Conservation (phyloP, 805 yeast species). For the Sugiyamaella qingdaonensis region DNA sequence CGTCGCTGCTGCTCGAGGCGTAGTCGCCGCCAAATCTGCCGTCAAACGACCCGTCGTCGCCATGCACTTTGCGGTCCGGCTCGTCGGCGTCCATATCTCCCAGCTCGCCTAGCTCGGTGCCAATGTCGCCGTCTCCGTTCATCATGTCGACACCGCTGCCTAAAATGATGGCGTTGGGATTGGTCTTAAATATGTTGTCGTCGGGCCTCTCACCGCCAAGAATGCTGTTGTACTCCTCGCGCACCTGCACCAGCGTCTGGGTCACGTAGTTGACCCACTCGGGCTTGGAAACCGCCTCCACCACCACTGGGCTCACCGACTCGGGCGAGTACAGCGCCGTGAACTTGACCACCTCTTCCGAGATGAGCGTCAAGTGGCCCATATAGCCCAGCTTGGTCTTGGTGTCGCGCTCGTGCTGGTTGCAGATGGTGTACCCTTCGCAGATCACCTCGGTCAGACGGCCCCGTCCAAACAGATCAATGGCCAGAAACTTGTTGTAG, state of each 20-base stretch:
- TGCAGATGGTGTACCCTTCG: constrained; percentile 57
- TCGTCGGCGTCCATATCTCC: constrained; percentile 24
- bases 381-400: constrained; percentile 82
- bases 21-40: constrained; percentile 18
- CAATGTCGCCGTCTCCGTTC: constrained; percentile 27
- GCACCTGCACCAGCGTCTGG: constrained; percentile 75
- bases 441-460: constrained; percentile 54
- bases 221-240: constrained; percentile 91
- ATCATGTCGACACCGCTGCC: constrained; percentile 33
- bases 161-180: constrained; percentile 32
- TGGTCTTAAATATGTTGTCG: constrained; percentile 33
- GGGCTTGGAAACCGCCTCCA: constrained; percentile 44
- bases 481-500: constrained; percentile 71
- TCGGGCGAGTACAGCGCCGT: constrained; percentile 56
- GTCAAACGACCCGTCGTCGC: neutral
- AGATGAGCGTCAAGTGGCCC: constrained; percentile 93
- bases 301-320: constrained; percentile 50
- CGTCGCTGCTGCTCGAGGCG: constrained; percentile 22
- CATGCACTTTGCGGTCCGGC: constrained; percentile 22
- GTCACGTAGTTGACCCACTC: constrained; percentile 82
- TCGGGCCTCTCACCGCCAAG: constrained; percentile 71
- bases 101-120: constrained; percentile 13
- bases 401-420: constrained; percentile 53
- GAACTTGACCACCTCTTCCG: constrained; percentile 94
- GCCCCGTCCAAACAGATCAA: constrained; percentile 66